Percentiles rank a stretch among this genome's conserved stretches.
These are phyloP conservation scores for Cercospora nicotianae DNA, from an alignment of 2,329 filamentous ascomycete genomes.

Conservation along the genomic window DNA sequence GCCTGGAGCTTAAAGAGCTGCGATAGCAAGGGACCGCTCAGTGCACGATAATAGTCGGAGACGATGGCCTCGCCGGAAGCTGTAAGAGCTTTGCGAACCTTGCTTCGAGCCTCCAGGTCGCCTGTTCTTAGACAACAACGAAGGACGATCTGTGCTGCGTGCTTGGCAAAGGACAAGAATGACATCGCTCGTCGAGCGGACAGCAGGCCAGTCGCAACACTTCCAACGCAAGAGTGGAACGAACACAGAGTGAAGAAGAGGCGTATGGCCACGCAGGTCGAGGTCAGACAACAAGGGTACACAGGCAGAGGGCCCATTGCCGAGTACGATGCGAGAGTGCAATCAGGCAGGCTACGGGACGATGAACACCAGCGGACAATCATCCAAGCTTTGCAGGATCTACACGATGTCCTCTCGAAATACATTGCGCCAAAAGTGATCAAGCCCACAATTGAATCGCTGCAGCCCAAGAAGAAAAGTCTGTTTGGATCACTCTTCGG, in stretches of 20 bases:
- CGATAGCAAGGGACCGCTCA: conserved; percentile 10
- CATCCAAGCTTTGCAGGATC: conserved; percentile 82
- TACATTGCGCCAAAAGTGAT: conserved; percentile 74
- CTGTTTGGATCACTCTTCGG: conserved; percentile 65
- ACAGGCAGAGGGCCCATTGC: conserved; percentile 66
- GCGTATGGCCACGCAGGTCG: conserved; percentile 36
- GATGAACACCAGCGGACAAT: conserved; percentile 91
- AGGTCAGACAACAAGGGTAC: conserved; percentile 31
- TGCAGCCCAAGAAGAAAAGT: conserved; percentile 54
- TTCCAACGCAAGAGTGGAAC: background rate
- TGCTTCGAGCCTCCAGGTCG: conserved; percentile 22
- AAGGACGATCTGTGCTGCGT: conserved; percentile 29
- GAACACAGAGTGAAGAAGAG: conserved; percentile 7
- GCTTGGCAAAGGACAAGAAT: conserved; percentile 21
- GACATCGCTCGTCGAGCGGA: background rate
- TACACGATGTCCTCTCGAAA: conserved; percentile 75
- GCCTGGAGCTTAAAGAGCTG: conserved; percentile 15
- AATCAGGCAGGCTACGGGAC: conserved; percentile 71
- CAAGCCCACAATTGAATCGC: conserved; percentile 73
- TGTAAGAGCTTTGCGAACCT: conserved; percentile 28
- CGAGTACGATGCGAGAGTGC: conserved; percentile 84
- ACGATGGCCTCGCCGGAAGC: conserved; percentile 32
- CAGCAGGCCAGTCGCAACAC: background rate
- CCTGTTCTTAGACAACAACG: conserved; percentile 24
- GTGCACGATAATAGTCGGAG: background rate